These are phyloP conservation scores for Chlamydomonas sp. DNA, from an alignment of 139 green algal species.

Conservation along the genomic window DNA sequence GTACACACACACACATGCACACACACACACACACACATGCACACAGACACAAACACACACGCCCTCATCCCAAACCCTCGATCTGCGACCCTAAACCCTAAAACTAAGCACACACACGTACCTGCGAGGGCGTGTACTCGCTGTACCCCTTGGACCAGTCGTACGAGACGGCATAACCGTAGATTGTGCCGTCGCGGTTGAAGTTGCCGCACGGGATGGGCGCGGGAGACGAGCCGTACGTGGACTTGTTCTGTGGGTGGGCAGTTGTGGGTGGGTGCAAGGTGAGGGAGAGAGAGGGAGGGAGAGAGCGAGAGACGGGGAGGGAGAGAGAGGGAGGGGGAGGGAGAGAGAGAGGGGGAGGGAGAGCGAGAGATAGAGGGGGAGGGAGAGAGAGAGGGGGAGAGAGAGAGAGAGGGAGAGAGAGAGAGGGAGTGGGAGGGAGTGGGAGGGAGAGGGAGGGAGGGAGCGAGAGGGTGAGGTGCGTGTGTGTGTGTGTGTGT, in stretches of 20 bases:
- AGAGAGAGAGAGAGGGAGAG: neutral
- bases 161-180: slow-evolving; percentile 83
- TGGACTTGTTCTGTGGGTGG: slow-evolving; percentile 44
- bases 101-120: slow-evolving; percentile 4
- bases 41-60: no score
- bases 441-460: neutral
- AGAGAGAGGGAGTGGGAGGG: no score
- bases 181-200: slow-evolving; percentile 84
- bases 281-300: no score
- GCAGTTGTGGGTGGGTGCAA: neutral
- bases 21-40: no score
- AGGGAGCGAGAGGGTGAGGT: slow-evolving; percentile 29
- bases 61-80: no score
- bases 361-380: neutral
- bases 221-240: slow-evolving; percentile 27
- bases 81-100: no score
- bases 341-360: no score
- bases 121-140: no score
- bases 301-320: no score
- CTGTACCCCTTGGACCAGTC: slow-evolving; percentile 85
- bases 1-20: no score
- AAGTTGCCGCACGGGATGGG: slow-evolving; percentile 83
- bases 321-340: no score
- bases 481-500: neutral
- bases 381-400: neutral